phyloP scores from a whole-genome alignment of 1,139 yeast genomes.

The Pichia sp. region DNA sequence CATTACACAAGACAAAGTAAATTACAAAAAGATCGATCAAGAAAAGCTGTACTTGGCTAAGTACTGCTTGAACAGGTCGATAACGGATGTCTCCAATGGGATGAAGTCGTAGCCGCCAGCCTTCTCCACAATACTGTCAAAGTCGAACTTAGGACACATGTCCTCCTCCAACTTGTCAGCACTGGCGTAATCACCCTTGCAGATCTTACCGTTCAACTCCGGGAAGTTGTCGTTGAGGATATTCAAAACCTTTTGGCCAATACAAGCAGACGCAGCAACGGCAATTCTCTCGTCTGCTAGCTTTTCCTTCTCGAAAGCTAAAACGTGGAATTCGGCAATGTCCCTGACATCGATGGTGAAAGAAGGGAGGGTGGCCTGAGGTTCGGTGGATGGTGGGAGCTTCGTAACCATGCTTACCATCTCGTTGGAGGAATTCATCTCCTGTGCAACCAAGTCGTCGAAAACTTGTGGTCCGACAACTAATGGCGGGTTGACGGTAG shows the following conservation, averaged over 20 bases:
- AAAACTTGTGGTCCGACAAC: neutral
- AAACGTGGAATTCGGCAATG: conserved; percentile 40
- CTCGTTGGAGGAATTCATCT: neutral
- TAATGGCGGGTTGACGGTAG: neutral
- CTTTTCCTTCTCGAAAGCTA: conserved; percentile 34
- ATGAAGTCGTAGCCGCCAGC: neutral
- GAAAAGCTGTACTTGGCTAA: neutral
- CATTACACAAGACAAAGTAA: no score
- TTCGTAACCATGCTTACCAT: neutral
- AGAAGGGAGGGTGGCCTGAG: neutral
- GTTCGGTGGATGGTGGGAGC: neutral
- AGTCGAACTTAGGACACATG: neutral
- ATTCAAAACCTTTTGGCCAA: conserved; percentile 38
- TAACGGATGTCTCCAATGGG: neutral
- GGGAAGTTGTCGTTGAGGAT: conserved; percentile 37
- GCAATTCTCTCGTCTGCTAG: conserved; percentile 40
- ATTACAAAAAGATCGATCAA: no score
- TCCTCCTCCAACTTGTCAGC: conserved; percentile 1
- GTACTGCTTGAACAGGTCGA: neutral
- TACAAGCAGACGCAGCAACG: conserved; percentile 35
- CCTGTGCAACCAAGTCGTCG: neutral
- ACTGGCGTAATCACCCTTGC: conserved; percentile 36
- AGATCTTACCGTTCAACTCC: conserved; percentile 37
- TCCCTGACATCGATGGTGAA: conserved; percentile 30
- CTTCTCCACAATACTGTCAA: neutral